Base-by-base conservation (phyloP, 345 rosid species). In the Gynandropsis gynandra region DNA sequence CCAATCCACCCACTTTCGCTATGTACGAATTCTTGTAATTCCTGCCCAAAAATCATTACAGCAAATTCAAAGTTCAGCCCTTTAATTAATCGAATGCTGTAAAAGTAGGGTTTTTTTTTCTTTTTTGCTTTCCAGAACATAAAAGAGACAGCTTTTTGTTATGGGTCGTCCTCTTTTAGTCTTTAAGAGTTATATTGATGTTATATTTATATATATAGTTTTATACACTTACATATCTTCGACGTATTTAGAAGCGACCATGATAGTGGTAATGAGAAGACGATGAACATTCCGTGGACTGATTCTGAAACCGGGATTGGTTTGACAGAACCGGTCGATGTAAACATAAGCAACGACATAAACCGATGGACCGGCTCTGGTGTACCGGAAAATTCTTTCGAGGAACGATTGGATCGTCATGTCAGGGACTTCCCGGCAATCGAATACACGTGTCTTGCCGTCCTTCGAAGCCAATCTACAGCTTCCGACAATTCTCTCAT, bases 171-270 rank as follows among this genome's bases (percentile, higher is more conserved):
- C 29, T 24, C 29, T 24, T n/a, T 24, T 24, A 24, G 29, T 24
- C 29, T 2, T 24, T 5, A 24, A 5, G 5, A 24, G 29, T 2
- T 24, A 24, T 24, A 24, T 5, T 2, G 29, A 24, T 5, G 29
- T 24, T 24, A 24, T 24, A 24, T 5, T 2, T 24, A 24, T 9
- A 36, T 10, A 36, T 9, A 36, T 36, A n/a, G 7, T 4, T 36
- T 7, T 36, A 36, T 36, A 9, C 3, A 72, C 94, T 83, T 61
- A 85, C 97, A 86, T 66, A 77, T 89, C 94, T 58, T 89, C 95
- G 1, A 80, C 93, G 43, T 83, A 85, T 52, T 89, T 89, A 34
- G 97, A 85, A 54, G 97, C 85, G 43, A 83, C 80, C 93, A 85
- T 85, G 77, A 89, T 76, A 0, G 95, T 78, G 0, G 86, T 85